phyloP scores from a whole-genome alignment of 2,329 filamentous ascomycete genomes.

The Dothideomycetidae sp. region DNA sequence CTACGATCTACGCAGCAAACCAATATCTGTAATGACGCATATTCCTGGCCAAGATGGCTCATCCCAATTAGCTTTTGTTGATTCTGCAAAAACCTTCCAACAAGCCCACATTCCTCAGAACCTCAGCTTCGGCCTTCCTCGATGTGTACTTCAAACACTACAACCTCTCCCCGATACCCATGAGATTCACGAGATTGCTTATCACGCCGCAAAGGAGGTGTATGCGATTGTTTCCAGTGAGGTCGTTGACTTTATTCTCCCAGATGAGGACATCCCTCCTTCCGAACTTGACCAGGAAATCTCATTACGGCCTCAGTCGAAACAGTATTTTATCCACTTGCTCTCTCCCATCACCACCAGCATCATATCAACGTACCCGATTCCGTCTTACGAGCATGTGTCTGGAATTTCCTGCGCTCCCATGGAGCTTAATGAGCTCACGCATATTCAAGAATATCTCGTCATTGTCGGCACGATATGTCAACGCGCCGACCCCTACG shows the following conservation, averaged over 20 bases:
- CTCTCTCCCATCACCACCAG: conserved; percentile 64
- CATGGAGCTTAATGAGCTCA: conserved; percentile 81
- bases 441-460: conserved; percentile 69
- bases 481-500: conserved; percentile 78
- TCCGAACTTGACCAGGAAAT: conserved; percentile 56
- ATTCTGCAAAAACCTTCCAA: conserved; percentile 52
- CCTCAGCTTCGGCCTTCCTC: conserved; percentile 57
- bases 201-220: conserved; percentile 58
- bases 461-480: conserved; percentile 76
- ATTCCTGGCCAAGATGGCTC: conserved; percentile 69
- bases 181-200: conserved; percentile 59
- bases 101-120: conserved; percentile 57
- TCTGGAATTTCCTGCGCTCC: conserved; percentile 72
- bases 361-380: conserved; percentile 58
- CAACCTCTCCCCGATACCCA: conserved; percentile 39
- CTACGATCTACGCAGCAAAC: conserved; percentile 54
- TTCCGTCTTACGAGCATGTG: conserved; percentile 62
- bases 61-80: conserved; percentile 69
- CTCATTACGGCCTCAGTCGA: conserved; percentile 49
- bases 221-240: conserved; percentile 64
- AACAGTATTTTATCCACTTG: conserved; percentile 62
- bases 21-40: conserved; percentile 55
- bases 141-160: conserved; percentile 61
- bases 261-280: conserved; percentile 69
- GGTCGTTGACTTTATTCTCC: conserved; percentile 61